Evolutionary conservation across 306 rosid species (phyloP).

Genomic region (Quercus alba): DNA sequence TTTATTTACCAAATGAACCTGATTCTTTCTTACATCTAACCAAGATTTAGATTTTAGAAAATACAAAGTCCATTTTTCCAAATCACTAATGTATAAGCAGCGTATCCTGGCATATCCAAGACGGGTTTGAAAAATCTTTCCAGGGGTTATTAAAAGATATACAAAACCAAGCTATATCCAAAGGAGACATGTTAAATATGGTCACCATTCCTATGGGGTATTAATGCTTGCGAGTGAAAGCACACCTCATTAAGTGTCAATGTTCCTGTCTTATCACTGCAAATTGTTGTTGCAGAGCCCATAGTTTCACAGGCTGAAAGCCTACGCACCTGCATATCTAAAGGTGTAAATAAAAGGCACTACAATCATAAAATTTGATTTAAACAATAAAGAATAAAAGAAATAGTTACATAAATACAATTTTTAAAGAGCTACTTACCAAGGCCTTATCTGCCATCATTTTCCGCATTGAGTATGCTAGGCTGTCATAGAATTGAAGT

Average conservation of each 20-base stretch:
- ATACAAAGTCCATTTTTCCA: too few species aligned
- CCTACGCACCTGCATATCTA: constrained; percentile 72
- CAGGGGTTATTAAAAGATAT: too few species aligned
- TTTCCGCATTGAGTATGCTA: constrained; percentile 97
- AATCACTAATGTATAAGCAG: too few species aligned
- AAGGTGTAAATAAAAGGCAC: constrained; percentile 23
- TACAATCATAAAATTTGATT: constrained; percentile 7
- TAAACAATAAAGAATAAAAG: constrained; percentile 2
- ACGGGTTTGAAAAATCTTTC: too few species aligned
- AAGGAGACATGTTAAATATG: too few species aligned
- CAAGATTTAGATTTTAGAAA: too few species aligned
- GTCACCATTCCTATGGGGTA: not conserved
- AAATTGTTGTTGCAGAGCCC: constrained; percentile 98
- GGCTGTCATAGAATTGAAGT: constrained; percentile 38
- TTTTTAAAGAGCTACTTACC: constrained; percentile 43
- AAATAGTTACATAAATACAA: not conserved
- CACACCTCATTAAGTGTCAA: constrained; percentile 83
- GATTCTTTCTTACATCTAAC: too few species aligned
- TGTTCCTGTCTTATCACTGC: constrained; percentile 99
- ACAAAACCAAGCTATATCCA: too few species aligned
- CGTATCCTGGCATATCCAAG: too few species aligned
- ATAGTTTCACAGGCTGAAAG: constrained; percentile 98
- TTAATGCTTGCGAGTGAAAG: constrained; percentile 7
- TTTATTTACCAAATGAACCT: too few species aligned
- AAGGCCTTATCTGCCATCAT: constrained; percentile 99